Conservation (phyloP, 495 filamentous ascomycete genomes). For the Annulohypoxylon moriforme region DNA sequence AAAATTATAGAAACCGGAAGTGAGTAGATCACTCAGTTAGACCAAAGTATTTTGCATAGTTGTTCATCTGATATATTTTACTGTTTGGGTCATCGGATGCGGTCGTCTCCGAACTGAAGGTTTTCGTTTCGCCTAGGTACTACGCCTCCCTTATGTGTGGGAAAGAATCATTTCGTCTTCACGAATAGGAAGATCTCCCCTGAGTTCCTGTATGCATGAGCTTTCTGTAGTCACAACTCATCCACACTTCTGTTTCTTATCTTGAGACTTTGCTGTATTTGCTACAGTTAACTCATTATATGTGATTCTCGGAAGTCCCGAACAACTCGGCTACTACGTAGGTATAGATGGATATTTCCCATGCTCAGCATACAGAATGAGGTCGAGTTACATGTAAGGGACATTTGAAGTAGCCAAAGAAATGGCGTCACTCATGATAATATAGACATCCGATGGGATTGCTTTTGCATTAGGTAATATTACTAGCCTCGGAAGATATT, state of each 20-base stretch:
- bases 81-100: neutral
- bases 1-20: neutral
- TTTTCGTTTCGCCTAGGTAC: neutral
- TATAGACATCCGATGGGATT: neutral
- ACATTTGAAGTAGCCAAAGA: neutral
- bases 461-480: conserved; percentile 5
- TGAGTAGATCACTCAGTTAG: neutral
- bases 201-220: neutral
- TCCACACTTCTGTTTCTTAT: neutral
- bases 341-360: neutral
- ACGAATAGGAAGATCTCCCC: neutral
- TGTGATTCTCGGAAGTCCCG: neutral
- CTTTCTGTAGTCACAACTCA: neutral
- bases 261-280: neutral
- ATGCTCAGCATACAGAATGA: neutral
- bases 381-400: neutral
- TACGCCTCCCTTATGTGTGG: neutral
- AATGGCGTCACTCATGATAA: neutral
- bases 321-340: neutral
- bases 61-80: neutral
- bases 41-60: neutral
- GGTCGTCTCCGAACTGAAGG: neutral
- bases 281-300: neutral
- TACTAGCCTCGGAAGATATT: conserved; percentile 8
- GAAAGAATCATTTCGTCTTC: neutral